Conservation (phyloP, 495 filamentous ascomycete species). For the Neurospora intermedia region DNA sequence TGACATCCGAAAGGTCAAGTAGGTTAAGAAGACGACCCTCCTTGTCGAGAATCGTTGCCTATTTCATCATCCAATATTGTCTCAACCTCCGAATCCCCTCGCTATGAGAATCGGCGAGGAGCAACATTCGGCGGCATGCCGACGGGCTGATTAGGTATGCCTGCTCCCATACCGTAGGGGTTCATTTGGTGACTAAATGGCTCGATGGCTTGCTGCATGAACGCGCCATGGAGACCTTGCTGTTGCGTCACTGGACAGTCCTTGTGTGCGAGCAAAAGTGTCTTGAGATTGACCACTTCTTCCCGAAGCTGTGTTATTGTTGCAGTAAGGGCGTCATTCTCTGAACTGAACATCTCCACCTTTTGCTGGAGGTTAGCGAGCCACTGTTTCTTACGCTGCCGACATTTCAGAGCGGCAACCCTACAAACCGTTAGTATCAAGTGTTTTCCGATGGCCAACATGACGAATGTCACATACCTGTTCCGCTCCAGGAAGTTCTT, state of each 20-base stretch:
- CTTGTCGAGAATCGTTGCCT: not conserved
- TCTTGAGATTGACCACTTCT: slow-evolving; percentile 93
- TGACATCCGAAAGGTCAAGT: not conserved
- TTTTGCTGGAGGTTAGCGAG: slow-evolving; percentile 90
- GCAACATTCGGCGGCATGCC: slow-evolving; percentile 24
- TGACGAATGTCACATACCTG: slow-evolving; percentile 50
- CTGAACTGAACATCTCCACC: slow-evolving; percentile 79
- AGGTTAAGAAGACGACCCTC: not conserved
- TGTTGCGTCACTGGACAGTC: slow-evolving; percentile 88
- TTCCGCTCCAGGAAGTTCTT: slow-evolving; percentile 97
- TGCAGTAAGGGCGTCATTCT: slow-evolving; percentile 79
- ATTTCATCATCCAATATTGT: not conserved
- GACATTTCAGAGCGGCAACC: slow-evolving; percentile 92
- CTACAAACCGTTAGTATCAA: slow-evolving; percentile 37
- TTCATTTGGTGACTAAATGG: slow-evolving; percentile 51
- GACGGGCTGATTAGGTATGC: slow-evolving; percentile 42
- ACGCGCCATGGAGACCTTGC: slow-evolving; percentile 63
- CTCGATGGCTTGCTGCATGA: slow-evolving; percentile 46
- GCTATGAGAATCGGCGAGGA: slow-evolving; percentile 39
- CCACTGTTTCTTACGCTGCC: slow-evolving; percentile 99
- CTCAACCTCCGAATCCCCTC: not conserved
- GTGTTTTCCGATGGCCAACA: not conserved
- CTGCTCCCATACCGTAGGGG: slow-evolving; percentile 57
- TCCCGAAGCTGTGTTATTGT: slow-evolving; percentile 79
- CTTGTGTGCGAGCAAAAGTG: slow-evolving; percentile 85